A percentile compares a stretch with the other conserved stretches of the same genome.
phyloP scores from a whole-genome alignment of 2,329 filamentous ascomycete genomes.

The Gaeumannomyces tritici region DNA sequence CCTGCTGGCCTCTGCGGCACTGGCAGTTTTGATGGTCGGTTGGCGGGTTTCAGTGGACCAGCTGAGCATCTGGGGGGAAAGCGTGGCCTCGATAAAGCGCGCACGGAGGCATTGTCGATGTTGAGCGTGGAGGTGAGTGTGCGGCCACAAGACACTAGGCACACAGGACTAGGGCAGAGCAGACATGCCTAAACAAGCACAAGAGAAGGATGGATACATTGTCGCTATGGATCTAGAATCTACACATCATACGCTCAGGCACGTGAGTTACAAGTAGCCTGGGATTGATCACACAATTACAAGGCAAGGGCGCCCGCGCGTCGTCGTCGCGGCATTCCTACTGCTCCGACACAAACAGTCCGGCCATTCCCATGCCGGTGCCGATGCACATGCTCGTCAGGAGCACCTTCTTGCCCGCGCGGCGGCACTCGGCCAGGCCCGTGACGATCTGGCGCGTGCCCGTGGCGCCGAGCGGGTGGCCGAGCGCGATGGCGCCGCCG shows the following conservation, averaged over 20 bases:
- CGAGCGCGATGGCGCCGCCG: constrained; percentile 74
- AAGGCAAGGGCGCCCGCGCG: too few relatives aligned
- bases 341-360: constrained; percentile 4
- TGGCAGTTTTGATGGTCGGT: not conserved
- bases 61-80: too few relatives aligned
- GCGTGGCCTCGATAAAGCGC: not conserved
- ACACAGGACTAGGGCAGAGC: too few relatives aligned
- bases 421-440: constrained; percentile 72
- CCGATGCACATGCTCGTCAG: constrained; percentile 86
- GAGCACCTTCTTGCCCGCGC: constrained; percentile 81
- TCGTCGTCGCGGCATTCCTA: too few relatives aligned
- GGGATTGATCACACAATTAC: not conserved
- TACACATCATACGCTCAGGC: not conserved
- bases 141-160: too few relatives aligned
- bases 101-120: too few relatives aligned
- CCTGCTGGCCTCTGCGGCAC: not conserved
- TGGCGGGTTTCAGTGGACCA: not conserved
- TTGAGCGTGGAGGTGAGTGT: too few relatives aligned
- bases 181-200: not conserved
- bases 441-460: constrained; percentile 80
- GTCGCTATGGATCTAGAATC: not conserved
- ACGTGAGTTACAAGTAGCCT: not conserved
- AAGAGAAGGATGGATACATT: too few relatives aligned
- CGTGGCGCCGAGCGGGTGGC: constrained; percentile 73
- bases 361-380: constrained; percentile 35